Evolutionary conservation across 2,329 filamentous ascomycete species (phyloP), one percentile per base, ranked within the genome.

Genomic region (Graphium sp.): DNA sequence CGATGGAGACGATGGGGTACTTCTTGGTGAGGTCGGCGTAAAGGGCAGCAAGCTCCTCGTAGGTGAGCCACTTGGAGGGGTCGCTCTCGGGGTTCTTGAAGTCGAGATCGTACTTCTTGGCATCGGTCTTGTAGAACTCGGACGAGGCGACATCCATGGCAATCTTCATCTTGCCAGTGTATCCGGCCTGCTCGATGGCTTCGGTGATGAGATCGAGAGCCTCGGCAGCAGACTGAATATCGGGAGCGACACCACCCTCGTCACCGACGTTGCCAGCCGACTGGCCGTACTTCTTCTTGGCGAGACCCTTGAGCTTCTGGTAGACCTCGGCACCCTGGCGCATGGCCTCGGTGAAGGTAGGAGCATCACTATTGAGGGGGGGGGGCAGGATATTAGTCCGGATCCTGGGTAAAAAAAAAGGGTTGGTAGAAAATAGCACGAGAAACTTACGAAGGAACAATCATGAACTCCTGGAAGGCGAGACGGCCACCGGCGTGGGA

Each of bases 21-120:
- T 93, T 94, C 70, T 75, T 70, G 53, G 71, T 68, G 37, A 98
- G 75, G 26, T 74, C 66, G 56, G 80, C 73, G 76, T 98, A 95
- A 47, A 91, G 64, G 49, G 78, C 74, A 52, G 89, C 87, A 38
- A 98, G 79, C 66, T 98, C 68, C 70, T 95, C 83, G 62, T 95
- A 95, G 44, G 82, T 93, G 67, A 98, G 68, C 89, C 89, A 95
- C 74, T 98, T 95, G 67, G 61, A 70, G 52, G 75, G 70, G 66
- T 98, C 89, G 56, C 79, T 89, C 39, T 95, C 78, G 49, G 89
- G 87, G 75, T 98, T 98, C 82, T 98, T 95, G 82, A 95, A 98
- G 77, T 95, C 89, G 41, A 98, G 72, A 54, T 98, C 89, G 73
- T 98, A 98, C 72, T 95, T 95, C 80, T 95, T 94, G 55, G 64